Conservation (phyloP, 805 yeast genomes). For the Ogataea polymorpha region DNA sequence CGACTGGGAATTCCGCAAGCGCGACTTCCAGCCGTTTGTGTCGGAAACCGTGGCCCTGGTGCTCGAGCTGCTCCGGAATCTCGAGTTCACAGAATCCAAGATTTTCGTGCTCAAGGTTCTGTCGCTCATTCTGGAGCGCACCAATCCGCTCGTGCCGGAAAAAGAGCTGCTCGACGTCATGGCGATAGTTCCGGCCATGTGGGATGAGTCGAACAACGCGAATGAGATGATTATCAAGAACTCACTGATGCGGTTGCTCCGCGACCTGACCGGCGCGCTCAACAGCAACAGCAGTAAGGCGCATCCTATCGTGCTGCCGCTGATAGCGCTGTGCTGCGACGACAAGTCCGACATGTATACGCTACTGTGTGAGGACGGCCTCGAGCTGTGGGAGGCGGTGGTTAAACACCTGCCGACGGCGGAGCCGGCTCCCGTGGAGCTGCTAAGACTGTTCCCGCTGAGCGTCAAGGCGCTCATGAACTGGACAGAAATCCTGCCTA, state of each 20-base stretch:
- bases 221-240: conserved; percentile 48
- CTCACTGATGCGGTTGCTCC: conserved; percentile 53
- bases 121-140: conserved; percentile 57
- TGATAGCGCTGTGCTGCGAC: conserved; percentile 61
- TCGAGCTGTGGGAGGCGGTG: conserved; percentile 75
- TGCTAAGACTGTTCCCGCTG: conserved; percentile 47
- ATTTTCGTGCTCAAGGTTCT: conserved; percentile 68
- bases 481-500: conserved; percentile 72
- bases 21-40: conserved; percentile 63
- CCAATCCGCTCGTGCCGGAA: conserved; percentile 59
- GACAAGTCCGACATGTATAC: conserved; percentile 51
- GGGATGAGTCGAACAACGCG: conserved; percentile 57
- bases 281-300: conserved; percentile 48
- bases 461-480: conserved; percentile 57
- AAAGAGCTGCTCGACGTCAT: conserved; percentile 51
- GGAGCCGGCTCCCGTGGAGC: conserved; percentile 32
- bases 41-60: conserved; percentile 48
- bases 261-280: conserved; percentile 53
- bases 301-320: conserved; percentile 59
- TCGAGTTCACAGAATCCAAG: conserved; percentile 70
- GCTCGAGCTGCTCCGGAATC: conserved; percentile 46
- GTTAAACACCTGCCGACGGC: conserved; percentile 56
- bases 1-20: conserved; percentile 82
- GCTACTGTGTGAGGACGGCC: conserved; percentile 79
- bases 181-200: conserved; percentile 60